Evolutionary conservation across 2,329 filamentous ascomycete species (phyloP), one percentile per base, ranked within the genome.

Genomic region (Aspergillus phoenicis): DNA sequence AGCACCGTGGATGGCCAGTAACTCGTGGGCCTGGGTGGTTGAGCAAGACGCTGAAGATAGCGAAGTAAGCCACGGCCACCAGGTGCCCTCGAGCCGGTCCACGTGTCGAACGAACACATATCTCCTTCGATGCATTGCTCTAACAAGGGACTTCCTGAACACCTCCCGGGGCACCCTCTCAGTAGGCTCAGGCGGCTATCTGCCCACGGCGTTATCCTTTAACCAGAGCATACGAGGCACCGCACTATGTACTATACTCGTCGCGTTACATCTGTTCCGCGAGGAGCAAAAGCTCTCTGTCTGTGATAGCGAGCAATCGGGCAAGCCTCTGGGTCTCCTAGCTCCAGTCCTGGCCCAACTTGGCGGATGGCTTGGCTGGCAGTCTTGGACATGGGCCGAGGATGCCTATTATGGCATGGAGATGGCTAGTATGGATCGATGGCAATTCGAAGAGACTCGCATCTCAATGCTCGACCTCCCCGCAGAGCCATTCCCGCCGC

Each of bases 201-300:
- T 93, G 58, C 89, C 90, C 28, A 90, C 88, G 0, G 85, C 75
- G 33, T 74, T 70, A 64, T 77, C 83, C 55, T 84, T 81, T 58
- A 79, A 84, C 39, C 78, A 79, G 55, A 85, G 86, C 59, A 81
- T 82, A 53, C 84, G 87, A 47, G 82, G 84, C 59, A 88, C 87
- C 58, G 83, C 90, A 36, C 80, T 89, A 72, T 85, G 91, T 70
- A 82, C 90, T 55, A 84, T 94, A 39, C 81, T 96, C 65, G 80
- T 88, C 41, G 89, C 86, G 0, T 81, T 99, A 11, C 95, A 99
- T 77, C 81, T 98, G 3, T 80, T 96, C n/a, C 84, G 90, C 0
- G 94, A 99, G 74, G 95, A 99, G 73, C 84, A 90, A 64, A 98
- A 96, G 72, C 84, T 99, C 1, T 87, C 91, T 62, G 84, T 88